Percentiles rank a stretch among this genome's conserved stretches.
phyloP scores from a whole-genome alignment of 2,329 filamentous ascomycete species.

The Sporothrix mexicana region DNA sequence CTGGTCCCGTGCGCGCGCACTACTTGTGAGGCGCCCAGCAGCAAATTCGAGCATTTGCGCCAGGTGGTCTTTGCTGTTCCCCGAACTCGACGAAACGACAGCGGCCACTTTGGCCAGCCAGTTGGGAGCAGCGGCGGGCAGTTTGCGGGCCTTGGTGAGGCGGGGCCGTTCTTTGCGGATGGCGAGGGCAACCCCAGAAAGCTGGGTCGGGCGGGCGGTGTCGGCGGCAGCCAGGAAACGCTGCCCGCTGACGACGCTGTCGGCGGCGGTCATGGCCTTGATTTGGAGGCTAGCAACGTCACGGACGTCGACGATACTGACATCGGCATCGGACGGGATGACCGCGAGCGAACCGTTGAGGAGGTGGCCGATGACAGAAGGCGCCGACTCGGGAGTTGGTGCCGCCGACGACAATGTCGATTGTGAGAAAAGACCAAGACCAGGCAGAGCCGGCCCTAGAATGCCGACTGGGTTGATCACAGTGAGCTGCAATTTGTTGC shows the following conservation, averaged over 20 bases:
- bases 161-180: slow-evolving; percentile 24
- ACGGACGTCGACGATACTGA: slow-evolving; percentile 40
- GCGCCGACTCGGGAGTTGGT: background rate
- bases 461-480: slow-evolving; percentile 29
- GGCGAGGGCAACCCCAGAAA: background rate
- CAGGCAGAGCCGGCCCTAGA: slow-evolving; percentile 13
- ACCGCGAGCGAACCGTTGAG: slow-evolving; percentile 15
- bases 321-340: slow-evolving; percentile 38
- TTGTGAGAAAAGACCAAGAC: background rate
- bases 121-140: slow-evolving; percentile 11
- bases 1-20: background rate
- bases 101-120: background rate
- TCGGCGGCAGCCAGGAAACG: slow-evolving; percentile 38
- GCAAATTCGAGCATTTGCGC: background rate
- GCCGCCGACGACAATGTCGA: too few relatives aligned
- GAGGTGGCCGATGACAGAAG: background rate
- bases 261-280: slow-evolving; percentile 36
- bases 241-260: slow-evolving; percentile 39
- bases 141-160: background rate
- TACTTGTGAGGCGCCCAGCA: background rate
- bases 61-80: background rate
- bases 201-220: background rate
- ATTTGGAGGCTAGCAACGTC: slow-evolving; percentile 42
- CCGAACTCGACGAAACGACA: background rate
- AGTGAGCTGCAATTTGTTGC: slow-evolving; percentile 44